phyloP scores from a whole-genome alignment of 2,329 filamentous ascomycete genomes.

The Pseudocercospora pini-densiflorae region DNA sequence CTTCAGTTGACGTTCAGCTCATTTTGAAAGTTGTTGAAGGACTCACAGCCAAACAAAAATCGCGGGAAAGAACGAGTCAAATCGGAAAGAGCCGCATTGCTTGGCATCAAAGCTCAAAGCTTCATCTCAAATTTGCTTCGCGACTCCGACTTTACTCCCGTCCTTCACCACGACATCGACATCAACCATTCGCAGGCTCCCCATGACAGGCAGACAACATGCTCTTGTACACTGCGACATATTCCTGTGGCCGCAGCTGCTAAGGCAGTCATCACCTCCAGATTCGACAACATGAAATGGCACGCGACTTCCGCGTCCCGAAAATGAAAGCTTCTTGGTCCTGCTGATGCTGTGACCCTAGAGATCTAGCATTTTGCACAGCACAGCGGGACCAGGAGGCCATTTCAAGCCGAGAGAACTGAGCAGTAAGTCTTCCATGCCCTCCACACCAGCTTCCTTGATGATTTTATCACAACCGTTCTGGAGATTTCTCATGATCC shows the following conservation, averaged over 20 bases:
- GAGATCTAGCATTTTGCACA: neutral
- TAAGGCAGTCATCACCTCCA: neutral
- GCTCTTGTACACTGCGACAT: neutral
- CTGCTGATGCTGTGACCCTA: neutral
- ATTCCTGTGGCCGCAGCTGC: neutral
- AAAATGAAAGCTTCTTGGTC: neutral
- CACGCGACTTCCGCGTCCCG: neutral
- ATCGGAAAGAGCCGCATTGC: slow-evolving; percentile 1
- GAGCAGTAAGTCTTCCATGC: slow-evolving; percentile 21
- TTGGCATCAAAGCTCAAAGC: neutral
- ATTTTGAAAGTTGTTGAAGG: slow-evolving; percentile 20
- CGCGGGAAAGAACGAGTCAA: neutral
- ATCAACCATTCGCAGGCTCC: neutral
- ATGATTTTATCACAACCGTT: slow-evolving; percentile 43
- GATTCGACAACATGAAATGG: neutral
- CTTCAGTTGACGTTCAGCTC: slow-evolving; percentile 20
- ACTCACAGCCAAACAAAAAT: neutral
- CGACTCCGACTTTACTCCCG: neutral
- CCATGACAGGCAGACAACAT: neutral
- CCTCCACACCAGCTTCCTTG: slow-evolving; percentile 20
- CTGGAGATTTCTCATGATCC: slow-evolving; percentile 43
- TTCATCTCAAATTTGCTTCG: neutral
- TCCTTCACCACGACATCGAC: neutral
- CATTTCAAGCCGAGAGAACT: neutral
- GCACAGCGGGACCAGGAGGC: neutral